phyloP scores from a whole-genome alignment of 495 filamentous ascomycete species.

The Podospora appendiculata region DNA sequence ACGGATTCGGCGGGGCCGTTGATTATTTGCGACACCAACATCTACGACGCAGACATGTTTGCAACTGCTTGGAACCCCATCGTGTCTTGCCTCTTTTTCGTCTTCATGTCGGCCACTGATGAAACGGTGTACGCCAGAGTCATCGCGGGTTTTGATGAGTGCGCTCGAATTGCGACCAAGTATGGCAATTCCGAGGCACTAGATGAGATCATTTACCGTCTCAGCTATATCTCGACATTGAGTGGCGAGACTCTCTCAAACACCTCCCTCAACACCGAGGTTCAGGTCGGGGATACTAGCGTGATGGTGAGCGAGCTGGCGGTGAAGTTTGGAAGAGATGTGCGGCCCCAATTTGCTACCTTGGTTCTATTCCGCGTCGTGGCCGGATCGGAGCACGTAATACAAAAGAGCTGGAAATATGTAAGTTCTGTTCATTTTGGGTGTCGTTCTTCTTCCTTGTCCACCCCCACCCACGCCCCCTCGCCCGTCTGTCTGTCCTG shows the following conservation, averaged over 20 bases:
- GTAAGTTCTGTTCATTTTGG: slow-evolving; percentile 39
- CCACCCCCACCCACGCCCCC: no score
- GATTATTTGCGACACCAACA: slow-evolving; percentile 79
- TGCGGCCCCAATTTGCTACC: slow-evolving; percentile 86
- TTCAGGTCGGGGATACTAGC: slow-evolving; percentile 83
- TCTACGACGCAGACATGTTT: slow-evolving; percentile 97
- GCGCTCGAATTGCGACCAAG: slow-evolving; percentile 83
- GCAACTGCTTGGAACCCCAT: slow-evolving; percentile 92
- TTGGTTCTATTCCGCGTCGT: slow-evolving; percentile 90
- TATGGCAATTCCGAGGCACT: slow-evolving; percentile 78
- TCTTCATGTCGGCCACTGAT: slow-evolving; percentile 97
- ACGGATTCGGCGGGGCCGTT: slow-evolving; percentile 66
- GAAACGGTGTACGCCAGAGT: slow-evolving; percentile 94
- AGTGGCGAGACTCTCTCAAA: slow-evolving; percentile 66
- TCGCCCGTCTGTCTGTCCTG: slow-evolving; percentile 1
- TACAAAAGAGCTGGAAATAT: slow-evolving; percentile 74
- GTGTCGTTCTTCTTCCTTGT: background rate
- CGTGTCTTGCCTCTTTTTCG: slow-evolving; percentile 89
- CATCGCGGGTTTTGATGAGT: slow-evolving; percentile 91
- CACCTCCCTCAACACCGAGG: slow-evolving; percentile 89
- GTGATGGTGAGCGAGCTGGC: slow-evolving; percentile 99
- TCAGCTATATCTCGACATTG: slow-evolving; percentile 85
- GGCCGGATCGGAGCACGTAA: slow-evolving; percentile 68
- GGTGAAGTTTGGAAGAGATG: slow-evolving; percentile 92
- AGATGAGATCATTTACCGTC: slow-evolving; percentile 82